phyloP scores from a whole-genome alignment of 2,329 filamentous ascomycete genomes.

The Coleophoma crateriformis region DNA sequence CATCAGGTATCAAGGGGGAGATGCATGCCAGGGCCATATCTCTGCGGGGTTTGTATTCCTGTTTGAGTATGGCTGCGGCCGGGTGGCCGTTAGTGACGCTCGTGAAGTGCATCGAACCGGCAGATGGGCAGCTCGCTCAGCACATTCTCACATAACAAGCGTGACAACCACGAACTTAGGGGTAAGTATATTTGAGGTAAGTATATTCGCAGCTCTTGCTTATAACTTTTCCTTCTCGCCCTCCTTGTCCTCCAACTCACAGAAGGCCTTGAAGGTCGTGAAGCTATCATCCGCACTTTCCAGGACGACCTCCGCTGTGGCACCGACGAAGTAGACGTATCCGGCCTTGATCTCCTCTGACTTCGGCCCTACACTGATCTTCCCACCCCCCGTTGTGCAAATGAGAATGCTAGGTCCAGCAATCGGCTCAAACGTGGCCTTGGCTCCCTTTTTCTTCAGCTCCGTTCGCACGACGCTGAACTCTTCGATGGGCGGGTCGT shows the following conservation, averaged over 20 bases:
- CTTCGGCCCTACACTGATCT: slow-evolving; percentile 79
- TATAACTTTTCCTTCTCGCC: slow-evolving; percentile 22
- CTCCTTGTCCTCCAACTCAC: slow-evolving; percentile 62
- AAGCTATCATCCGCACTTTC: slow-evolving; percentile 71
- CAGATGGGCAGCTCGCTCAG: too few species aligned
- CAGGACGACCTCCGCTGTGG: slow-evolving; percentile 76
- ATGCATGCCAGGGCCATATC: not conserved
- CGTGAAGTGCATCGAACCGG: too few species aligned
- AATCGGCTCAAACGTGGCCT: slow-evolving; percentile 83
- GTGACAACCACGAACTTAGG: too few species aligned
- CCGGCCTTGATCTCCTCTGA: slow-evolving; percentile 68
- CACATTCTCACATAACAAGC: too few species aligned
- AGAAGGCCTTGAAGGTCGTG: slow-evolving; percentile 90
- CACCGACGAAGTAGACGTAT: slow-evolving; percentile 79
- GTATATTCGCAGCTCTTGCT: slow-evolving; percentile 7
- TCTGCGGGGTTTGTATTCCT: too few species aligned
- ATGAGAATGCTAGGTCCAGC: slow-evolving; percentile 90
- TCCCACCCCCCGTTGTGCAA: slow-evolving; percentile 78
- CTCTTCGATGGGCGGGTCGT: slow-evolving; percentile 95
- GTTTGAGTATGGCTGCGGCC: too few species aligned
- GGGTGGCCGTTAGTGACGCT: too few species aligned
- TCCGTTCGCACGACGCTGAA: slow-evolving; percentile 84
- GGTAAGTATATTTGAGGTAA: slow-evolving; percentile 2
- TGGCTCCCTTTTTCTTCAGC: slow-evolving; percentile 65
- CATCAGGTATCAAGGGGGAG: not conserved